Conservation (phyloP, 768 basidiomycete species). For the Trametes sanguinea region DNA sequence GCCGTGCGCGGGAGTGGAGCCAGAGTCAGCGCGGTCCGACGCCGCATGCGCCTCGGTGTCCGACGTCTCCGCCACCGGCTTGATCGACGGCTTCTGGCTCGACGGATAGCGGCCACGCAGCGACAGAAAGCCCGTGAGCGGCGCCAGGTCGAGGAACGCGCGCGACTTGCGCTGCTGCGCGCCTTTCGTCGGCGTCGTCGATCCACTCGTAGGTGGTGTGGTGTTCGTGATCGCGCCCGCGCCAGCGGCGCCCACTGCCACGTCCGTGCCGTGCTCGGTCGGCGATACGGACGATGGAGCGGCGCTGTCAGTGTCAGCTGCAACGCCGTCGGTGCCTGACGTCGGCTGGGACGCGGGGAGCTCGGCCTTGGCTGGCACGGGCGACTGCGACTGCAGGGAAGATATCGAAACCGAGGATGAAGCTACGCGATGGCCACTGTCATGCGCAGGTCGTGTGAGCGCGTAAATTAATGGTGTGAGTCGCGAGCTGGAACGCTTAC, state of each 20-base stretch:
- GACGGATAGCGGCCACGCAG: constrained; percentile 64
- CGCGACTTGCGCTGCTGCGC: constrained; percentile 30
- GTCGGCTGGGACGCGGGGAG: constrained; percentile 11
- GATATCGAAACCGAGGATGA: constrained; percentile 26
- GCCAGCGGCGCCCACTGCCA: not conserved
- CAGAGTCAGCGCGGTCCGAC: not conserved
- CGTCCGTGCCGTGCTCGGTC: constrained; percentile 7
- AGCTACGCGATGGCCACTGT: constrained; percentile 15
- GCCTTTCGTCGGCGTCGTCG: constrained; percentile 54
- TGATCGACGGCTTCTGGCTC: constrained; percentile 29
- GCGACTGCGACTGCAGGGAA: constrained; percentile 26
- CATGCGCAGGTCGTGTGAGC: not conserved
- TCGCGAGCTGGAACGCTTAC: constrained; percentile 39
- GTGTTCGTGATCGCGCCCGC: constrained; percentile 10
- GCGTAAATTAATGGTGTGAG: not conserved
- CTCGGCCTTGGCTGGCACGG: constrained; percentile 15
- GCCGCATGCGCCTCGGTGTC: constrained; percentile 23
- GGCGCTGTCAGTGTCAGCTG: constrained; percentile 5
- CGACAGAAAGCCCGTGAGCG: constrained; percentile 63
- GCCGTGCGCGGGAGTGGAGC: not conserved
- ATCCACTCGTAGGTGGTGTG: constrained; percentile 55
- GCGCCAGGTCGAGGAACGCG: constrained; percentile 58
- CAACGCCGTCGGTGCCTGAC: constrained; percentile 3
- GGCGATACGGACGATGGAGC: not conserved
- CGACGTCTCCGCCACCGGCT: constrained; percentile 25